Base-by-base conservation (phyloP, 345 rosid species). In the Eutrema japonicum region DNA sequence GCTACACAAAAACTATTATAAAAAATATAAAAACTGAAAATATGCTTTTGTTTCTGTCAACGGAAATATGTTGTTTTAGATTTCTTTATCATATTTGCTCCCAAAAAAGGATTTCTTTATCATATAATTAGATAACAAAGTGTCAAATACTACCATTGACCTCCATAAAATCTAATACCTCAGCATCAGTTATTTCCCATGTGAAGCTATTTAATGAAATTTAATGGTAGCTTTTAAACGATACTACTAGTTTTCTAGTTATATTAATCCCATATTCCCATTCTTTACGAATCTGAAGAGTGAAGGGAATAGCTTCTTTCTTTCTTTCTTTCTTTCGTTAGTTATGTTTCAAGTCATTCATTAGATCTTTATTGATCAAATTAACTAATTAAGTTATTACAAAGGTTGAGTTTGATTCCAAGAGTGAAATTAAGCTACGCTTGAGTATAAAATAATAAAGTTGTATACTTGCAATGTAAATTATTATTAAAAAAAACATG, bases 131-230 rank as follows among this genome's bases (percentile, higher is more conserved):
- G 35, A 14, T 41, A 59, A 7, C 13, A 51, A 74, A 58, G 59
- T 67, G 48, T 51, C 49, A 60, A 59, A 75, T 67, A 67, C 35
- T 35, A 75, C 53, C 78, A 68, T 75, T 68, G 64, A 75, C 78
- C 68, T 67, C 59, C 51, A 59, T 35, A 50, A 58, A 50, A 67
- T 58, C 66, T 67, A 30, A 74, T 67, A 74, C 47, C 55, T 75
- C 74, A 75, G 33, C 78, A 68, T 61, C 27, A 52, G 74, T 68
- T 68, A 42, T 66, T 41, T 64, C 42, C 67, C 80, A 77, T 77
- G 75, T 77, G 76, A 71, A 71, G 68, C 35, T 70, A 55, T 70
- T 77, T 43, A 77, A 53, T 77, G 66, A 18, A 65, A 68, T 62
- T 76, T 64, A 70, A 61, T 70, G 65, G 26, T 71, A 56, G 48